Evolutionary conservation across 1,139 yeast genomes (phyloP).

Genomic region (Blastobotrys petasosporus): DNA sequence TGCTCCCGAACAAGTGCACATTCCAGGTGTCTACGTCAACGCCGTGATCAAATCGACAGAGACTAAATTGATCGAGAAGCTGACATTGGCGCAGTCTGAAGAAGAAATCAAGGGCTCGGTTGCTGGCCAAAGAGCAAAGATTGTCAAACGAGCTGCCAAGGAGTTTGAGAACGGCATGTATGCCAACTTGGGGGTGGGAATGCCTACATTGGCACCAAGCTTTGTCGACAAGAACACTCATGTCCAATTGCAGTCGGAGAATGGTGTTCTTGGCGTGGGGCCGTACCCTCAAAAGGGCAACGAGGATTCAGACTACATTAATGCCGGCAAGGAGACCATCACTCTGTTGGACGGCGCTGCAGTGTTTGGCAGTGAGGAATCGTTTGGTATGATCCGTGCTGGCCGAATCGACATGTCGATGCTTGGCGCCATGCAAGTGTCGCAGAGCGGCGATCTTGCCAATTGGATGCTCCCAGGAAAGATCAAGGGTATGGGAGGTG

Average conservation of each 20-base stretch:
- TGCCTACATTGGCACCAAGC: conserved; percentile 42
- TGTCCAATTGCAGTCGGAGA: conserved; percentile 41
- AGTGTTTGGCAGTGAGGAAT: conserved; percentile 43
- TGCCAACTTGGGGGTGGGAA: conserved; percentile 43
- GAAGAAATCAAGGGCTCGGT: conserved; percentile 16
- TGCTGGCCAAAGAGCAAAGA: conserved; percentile 31
- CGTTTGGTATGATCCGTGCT: conserved; percentile 43
- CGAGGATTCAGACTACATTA: conserved; percentile 42
- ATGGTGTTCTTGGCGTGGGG: conserved; percentile 43
- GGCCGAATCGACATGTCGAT: conserved; percentile 40
- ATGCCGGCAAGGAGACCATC: conserved; percentile 45
- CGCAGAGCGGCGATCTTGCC: conserved; percentile 41
- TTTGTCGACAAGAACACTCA: conserved; percentile 34
- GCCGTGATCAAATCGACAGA: conserved; percentile 35
- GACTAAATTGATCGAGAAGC: conserved; percentile 38
- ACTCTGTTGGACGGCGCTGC: conserved; percentile 40
- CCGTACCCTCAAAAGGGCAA: conserved; percentile 39
- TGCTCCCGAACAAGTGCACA: conserved; percentile 38
- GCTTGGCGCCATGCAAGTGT: conserved; percentile 43
- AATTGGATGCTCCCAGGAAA: conserved; percentile 46
- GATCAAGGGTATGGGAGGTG: conserved; percentile 47
- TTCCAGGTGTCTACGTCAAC: conserved; percentile 40
- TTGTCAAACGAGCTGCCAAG: conserved; percentile 40
- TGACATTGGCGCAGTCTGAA: conserved; percentile 21
- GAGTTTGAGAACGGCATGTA: conserved; percentile 40